Percentiles rank a stretch among this genome's conserved stretches.
Evolutionary conservation across 345 rosid species (phyloP).

Genomic region (Clarkia xantiana): DNA sequence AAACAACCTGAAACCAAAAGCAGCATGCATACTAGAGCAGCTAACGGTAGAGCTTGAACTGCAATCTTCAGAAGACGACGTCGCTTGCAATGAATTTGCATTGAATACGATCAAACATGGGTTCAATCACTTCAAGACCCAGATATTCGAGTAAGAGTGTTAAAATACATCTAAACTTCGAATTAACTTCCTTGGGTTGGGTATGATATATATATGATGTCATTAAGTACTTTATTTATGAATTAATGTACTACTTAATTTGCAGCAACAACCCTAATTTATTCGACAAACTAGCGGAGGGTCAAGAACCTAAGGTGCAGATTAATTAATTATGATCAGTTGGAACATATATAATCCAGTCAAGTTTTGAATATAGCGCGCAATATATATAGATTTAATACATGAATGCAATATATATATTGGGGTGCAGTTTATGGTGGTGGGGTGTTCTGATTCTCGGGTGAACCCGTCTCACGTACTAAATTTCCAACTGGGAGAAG

Average conservation of each 20-base stretch:
- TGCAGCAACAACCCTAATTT: not conserved
- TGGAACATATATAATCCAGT: not conserved
- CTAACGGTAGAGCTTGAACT: no score
- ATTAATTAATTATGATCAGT: not conserved
- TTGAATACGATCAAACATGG: not conserved
- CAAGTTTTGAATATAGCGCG: no score
- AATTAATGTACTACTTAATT: not conserved
- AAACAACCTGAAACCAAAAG: no score
- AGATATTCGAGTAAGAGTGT: not conserved
- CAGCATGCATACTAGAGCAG: no score
- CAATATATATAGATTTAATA: not conserved
- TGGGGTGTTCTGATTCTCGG: slow-evolving; percentile 90
- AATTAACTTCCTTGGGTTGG: not conserved
- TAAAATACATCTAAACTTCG: not conserved
- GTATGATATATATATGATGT: no score
- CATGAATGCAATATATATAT: not conserved
- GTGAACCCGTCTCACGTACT: slow-evolving; percentile 87
- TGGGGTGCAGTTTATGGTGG: slow-evolving; percentile 63
- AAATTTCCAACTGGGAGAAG: slow-evolving; percentile 81
- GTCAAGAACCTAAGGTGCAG: not conserved
- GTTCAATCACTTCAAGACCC: not conserved
- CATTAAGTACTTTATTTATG: not conserved
- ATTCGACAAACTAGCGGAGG: not conserved
- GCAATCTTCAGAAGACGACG: no score
- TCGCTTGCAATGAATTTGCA: no score